Base-by-base conservation (phyloP, 495 filamentous ascomycete genomes). In the Annulohypoxylon moriforme region DNA sequence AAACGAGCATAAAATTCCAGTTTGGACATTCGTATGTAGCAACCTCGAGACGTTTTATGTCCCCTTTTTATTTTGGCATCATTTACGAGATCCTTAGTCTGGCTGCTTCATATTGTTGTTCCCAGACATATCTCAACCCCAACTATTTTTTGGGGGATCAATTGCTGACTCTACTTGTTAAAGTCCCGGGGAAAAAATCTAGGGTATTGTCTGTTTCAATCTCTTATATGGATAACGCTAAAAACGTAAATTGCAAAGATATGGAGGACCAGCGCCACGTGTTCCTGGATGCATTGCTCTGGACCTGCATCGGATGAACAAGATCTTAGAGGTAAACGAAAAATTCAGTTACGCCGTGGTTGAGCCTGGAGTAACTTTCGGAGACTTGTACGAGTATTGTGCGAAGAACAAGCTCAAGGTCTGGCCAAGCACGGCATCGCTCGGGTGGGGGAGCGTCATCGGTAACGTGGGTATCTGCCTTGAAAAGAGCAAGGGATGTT, bases 401-500 rank as follows among this genome's bases (percentile, higher is more conserved):
- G 79, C 82, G 34, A 79, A 77, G 31, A 64, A 82, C 5, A 82
- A 80, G n/a, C 80, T 84, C 56, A 85, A 84, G 52, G 77, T 88
- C 4, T 88, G 86, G 86, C 82, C 83, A 3, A 85, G 84, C 68
- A 82, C 80, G 3, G 86, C 87, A 4, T 84, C 83, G 57, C 74
- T 89, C n/a, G 87, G 86, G 44, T 85, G 87, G 74, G 87, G 87
- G 3, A 86, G 84, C 14, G 83, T 88, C 1, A 50, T 89, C 18
- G 87, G 87, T 24, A 89, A 89, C 79, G 81, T 80, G 62, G 29
- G 64, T 78, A 40, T 53, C 52, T 24, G 55, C 36, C 34, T 25
- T 8, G 0, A 3, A 46, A 4, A 25, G 14, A 33, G 2, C n/a
- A 46, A 34, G 36, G 55, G 1, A 27, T 2, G 0, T 38, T 31